phyloP scores from a whole-genome alignment of 2,329 filamentous ascomycete genomes.

The Talaromyces sp. region DNA sequence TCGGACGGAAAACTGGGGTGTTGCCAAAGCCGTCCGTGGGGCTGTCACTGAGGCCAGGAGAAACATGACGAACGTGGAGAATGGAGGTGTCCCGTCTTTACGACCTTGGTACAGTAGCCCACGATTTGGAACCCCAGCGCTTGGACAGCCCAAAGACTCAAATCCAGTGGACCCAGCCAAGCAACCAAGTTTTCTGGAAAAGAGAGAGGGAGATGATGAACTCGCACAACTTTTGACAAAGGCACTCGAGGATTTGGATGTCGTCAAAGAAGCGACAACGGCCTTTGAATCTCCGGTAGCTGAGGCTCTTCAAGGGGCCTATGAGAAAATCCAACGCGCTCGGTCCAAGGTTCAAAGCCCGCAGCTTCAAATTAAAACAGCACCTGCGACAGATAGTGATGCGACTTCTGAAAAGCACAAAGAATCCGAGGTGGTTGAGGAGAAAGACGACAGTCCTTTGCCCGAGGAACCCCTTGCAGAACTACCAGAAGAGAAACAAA shows the following conservation, averaged over 20 bases:
- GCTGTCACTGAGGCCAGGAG: constrained; percentile 43
- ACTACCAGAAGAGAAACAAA: not conserved
- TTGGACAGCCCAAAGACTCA: constrained; percentile 11
- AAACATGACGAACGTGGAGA: constrained; percentile 41
- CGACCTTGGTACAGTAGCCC: constrained; percentile 15
- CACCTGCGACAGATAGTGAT: constrained; percentile 5
- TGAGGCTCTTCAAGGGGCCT: constrained; percentile 30
- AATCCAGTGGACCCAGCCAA: constrained; percentile 23
- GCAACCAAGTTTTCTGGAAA: constrained; percentile 31
- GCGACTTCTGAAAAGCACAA: not conserved
- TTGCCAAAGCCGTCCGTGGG: constrained; percentile 44
- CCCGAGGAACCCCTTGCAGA: not conserved
- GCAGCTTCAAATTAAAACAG: constrained; percentile 25
- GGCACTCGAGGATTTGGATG: constrained; percentile 36
- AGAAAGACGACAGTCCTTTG: not conserved
- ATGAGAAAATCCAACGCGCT: constrained; percentile 39
- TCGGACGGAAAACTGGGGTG: constrained; percentile 45
- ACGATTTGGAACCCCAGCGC: constrained; percentile 13
- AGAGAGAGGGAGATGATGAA: constrained; percentile 30
- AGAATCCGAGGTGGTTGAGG: not conserved
- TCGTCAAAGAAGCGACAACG: constrained; percentile 26
- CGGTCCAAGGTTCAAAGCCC: constrained; percentile 27
- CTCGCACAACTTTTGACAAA: constrained; percentile 38
- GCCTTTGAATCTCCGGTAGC: constrained; percentile 19
- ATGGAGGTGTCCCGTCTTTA: constrained; percentile 22